Percentiles rank a stretch among this genome's conserved stretches.
phyloP scores from a whole-genome alignment of 2,329 filamentous ascomycete species.

The Aspergillus oerlinghausenensis region DNA sequence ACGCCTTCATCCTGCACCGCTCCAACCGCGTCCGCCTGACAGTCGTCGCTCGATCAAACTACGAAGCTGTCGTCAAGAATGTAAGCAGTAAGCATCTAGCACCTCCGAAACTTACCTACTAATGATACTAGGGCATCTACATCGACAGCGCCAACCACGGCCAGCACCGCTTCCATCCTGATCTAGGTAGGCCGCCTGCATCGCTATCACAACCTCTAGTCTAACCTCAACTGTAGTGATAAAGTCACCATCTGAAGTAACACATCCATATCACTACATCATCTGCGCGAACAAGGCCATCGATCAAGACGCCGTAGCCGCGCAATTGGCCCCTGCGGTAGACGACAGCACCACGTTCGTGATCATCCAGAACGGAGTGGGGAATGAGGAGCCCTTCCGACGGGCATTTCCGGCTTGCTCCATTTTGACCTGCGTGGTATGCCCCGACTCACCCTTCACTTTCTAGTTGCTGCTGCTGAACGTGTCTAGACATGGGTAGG shows the following conservation, averaged over 20 bases:
- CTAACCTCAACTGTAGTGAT: conserved; percentile 27
- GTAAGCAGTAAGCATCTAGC: conserved; percentile 16
- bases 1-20: conserved; percentile 50
- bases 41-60: conserved; percentile 45
- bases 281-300: conserved; percentile 42
- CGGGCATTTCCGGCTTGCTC: conserved; percentile 25
- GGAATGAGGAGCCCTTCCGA: conserved; percentile 39
- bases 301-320: conserved; percentile 36
- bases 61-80: conserved; percentile 38
- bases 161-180: conserved; percentile 28
- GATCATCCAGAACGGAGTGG: conserved; percentile 40
- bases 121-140: conserved; percentile 32
- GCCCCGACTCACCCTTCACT: conserved; percentile 15
- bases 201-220: no score
- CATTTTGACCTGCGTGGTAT: conserved; percentile 41
- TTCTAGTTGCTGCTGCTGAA: not conserved
- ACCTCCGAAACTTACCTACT: no score
- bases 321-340: conserved; percentile 32
- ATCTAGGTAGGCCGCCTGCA: conserved; percentile 28
- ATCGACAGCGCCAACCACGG: conserved; percentile 42
- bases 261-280: conserved; percentile 30
- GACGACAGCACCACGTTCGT: conserved; percentile 35
- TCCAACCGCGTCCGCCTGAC: conserved; percentile 37
- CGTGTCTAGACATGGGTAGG: conserved; percentile 43
- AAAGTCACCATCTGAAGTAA: conserved; percentile 32